Base-by-base conservation (phyloP, 2,329 filamentous ascomycete genomes). In the Colletotrichum sp. region DNA sequence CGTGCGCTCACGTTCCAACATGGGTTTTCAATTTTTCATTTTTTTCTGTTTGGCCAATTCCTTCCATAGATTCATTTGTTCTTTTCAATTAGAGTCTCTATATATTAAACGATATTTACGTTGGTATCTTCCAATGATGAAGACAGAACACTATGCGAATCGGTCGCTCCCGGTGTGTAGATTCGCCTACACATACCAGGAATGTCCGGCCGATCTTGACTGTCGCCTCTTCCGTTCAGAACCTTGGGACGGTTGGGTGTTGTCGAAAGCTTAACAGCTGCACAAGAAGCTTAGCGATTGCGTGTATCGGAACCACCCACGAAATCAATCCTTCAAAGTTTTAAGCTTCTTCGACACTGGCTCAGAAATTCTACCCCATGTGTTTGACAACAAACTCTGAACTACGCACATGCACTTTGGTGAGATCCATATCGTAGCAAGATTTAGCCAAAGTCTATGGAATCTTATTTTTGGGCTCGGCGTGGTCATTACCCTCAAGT, bases 391-490 rank as follows among this genome's bases (percentile, higher is more conserved):
- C 44, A 49, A 49, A 21, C 6, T 49, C n/a, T 49, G n/a, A 49
- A 5, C n/a, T 5, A 49, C n/a, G 44, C n/a, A 6, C n/a, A 49
- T 13, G 39, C 18, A 7, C 0, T 21, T 21, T 6, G 12, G 44
- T n/a, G 3, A 21, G 44, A 49, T 49, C n/a, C 3, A 10, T 13
- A 21, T 49, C 6, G 44, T 5, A 6, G 2, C 10, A 49, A 49
- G 44, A 2, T 49, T 49, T 21, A 0, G 1, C 10, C 10, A 49
- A 13, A 49, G n/a, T 13, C 6, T 13, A 1, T 3, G 18, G n/a
- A 21, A 49, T 12, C 18, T 21, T 49, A 12, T 49, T 2, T 49
- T 21, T 13, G n/a, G n/a, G 7, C 44, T 49, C 10, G n/a, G 44
- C 44, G n/a, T 13, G 4, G n/a, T 49, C n/a, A 49, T 21, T 49